phyloP scores from a whole-genome alignment of 257 asterid genomes.

The Nicotiana paniculata region DNA sequence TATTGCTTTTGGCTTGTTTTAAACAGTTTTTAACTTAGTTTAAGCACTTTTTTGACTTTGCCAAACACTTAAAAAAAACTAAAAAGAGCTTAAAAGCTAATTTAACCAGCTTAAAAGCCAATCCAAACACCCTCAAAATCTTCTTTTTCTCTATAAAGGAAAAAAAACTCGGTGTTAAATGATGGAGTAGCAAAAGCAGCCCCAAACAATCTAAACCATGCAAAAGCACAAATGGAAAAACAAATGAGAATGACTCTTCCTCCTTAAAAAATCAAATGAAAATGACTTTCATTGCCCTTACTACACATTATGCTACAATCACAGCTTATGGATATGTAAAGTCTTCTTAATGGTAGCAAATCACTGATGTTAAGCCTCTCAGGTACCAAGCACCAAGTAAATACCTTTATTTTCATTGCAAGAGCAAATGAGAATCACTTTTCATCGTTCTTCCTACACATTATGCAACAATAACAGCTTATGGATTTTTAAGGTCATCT shows the following conservation, averaged over 20 bases:
- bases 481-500: background rate
- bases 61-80: too few relatives aligned
- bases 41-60: too few relatives aligned
- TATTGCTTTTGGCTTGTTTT: too few relatives aligned
- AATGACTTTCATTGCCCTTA: background rate
- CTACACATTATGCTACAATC: background rate
- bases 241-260: background rate
- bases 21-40: too few relatives aligned
- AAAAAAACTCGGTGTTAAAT: background rate
- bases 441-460: too few relatives aligned
- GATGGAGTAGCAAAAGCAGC: background rate
- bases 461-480: background rate
- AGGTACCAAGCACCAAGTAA: background rate
- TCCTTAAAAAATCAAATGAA: background rate
- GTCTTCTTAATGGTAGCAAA: background rate
- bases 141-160: background rate
- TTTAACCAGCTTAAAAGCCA: too few relatives aligned
- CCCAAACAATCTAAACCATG: background rate
- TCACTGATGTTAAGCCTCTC: background rate
- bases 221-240: background rate
- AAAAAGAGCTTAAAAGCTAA: too few relatives aligned
- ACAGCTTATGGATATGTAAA: background rate
- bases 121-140: too few relatives aligned
- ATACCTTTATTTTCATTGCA: background rate
- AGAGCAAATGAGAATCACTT: background rate